Percentiles rank a stretch among this genome's conserved stretches.
phyloP scores from a whole-genome alignment of 345 rosid species.

The Viola odorata region DNA sequence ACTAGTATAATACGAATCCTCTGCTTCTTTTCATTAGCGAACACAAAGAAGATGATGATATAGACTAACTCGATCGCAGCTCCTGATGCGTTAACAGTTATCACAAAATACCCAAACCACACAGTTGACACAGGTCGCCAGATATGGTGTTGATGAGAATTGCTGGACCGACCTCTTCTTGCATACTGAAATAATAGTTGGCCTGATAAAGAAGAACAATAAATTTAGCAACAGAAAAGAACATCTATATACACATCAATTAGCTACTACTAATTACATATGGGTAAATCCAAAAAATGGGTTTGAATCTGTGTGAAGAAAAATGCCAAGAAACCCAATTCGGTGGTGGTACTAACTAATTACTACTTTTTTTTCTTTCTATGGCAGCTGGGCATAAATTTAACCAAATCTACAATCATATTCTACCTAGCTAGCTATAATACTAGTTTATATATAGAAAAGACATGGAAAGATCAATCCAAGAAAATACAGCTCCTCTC shows the following conservation, averaged over 20 bases:
- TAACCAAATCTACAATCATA: neutral
- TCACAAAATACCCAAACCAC: conserved; percentile 71
- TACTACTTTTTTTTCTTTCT: too few relatives aligned
- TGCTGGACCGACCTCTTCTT: conserved; percentile 72
- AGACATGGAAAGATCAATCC: neutral
- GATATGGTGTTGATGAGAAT: conserved; percentile 66
- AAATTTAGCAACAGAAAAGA: neutral
- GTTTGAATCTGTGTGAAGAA: neutral
- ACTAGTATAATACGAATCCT: conserved; percentile 30
- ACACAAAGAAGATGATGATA: conserved; percentile 36
- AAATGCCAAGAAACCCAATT: neutral
- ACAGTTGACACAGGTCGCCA: conserved; percentile 78
- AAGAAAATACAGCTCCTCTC: neutral
- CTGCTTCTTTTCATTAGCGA: conserved; percentile 34
- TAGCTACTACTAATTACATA: neutral
- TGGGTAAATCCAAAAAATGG: neutral
- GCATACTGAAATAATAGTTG: conserved; percentile 66
- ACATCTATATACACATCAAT: neutral
- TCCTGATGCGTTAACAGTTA: conserved; percentile 74
- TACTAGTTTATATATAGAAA: neutral
- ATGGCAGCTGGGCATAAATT: neutral
- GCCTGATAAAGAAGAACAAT: conserved; percentile 36
- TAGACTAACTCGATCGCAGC: conserved; percentile 45
- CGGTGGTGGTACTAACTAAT: neutral
- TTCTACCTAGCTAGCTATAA: neutral